Evolutionary conservation across 2,329 filamentous ascomycete species (phyloP), one percentile per base, ranked within the genome.

Genomic region (Saccharata proteae): DNA sequence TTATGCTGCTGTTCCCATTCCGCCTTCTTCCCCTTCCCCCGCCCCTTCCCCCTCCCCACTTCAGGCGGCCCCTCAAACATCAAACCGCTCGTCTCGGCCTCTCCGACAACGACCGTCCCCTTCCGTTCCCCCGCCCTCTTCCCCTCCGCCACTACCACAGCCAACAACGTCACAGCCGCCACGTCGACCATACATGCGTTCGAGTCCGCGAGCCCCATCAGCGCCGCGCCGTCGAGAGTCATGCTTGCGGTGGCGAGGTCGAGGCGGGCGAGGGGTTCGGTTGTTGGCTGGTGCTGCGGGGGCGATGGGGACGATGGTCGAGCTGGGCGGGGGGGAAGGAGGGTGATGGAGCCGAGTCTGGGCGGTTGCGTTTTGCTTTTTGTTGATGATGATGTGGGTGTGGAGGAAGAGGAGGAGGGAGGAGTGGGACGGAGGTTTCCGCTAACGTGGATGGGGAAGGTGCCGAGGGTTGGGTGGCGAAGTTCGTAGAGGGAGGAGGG

Each of bases 171-270:
- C 3, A 48, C 49, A 4, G 61, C 47, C 2, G 54, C 52, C 1
- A 62, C 61, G 38, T 66, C 63, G 30, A 63, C 47, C 25, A 65
- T 49, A 42, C 62, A 62, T 4, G 54, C 48, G 32, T 58, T 60
- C n/a, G 57, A 55, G 34, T 65, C 13, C 8, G 29, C 29, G 4
- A 32, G 21, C 5, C 29, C 29, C 5, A 23, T 20, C 3, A 66
- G 40, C 1, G 57, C 57, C 2, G 57, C 58, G 5, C 60, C 45
- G 34, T 67, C 62, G n/a, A 66, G 43, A 3, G 53, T 53, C 11
- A 62, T 51, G 2, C 55, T 52, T 24, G 56, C 55, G 11, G 52
- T 51, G 14, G 42, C 43, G 33, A 65, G 59, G 40, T 65, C 61
- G 4, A 67, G 49, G 10, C 54, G 56, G 1, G 58, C 58, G 6